Conservation (phyloP, 1,284 basidiomycete genomes). For the Ustilago loliicola region DNA sequence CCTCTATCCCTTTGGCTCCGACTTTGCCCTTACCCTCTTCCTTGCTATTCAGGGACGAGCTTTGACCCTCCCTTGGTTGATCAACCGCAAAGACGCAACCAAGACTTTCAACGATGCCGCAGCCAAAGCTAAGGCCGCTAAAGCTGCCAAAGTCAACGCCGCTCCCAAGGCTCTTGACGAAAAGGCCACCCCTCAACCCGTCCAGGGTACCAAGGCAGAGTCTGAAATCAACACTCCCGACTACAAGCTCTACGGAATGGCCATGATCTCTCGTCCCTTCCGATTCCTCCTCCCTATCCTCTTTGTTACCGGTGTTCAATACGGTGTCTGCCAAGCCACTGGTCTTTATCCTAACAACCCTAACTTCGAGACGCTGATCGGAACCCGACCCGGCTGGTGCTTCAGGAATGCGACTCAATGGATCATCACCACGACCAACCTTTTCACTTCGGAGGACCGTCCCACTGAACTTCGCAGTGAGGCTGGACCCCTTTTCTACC, state of each 20-base stretch:
- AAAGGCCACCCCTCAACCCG: slow-evolving; percentile 20
- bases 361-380: slow-evolving; percentile 44
- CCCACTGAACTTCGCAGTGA: slow-evolving; percentile 26
- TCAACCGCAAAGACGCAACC: slow-evolving; percentile 36
- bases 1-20: slow-evolving; percentile 49
- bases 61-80: slow-evolving; percentile 40
- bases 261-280: slow-evolving; percentile 51
- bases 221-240: slow-evolving; percentile 39
- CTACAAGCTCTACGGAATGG: slow-evolving; percentile 48
- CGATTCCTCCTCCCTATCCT: slow-evolving; percentile 49
- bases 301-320: slow-evolving; percentile 50
- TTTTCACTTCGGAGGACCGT: slow-evolving; percentile 43
- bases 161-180: slow-evolving; percentile 38
- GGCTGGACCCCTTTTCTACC: slow-evolving; percentile 36
- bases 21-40: slow-evolving; percentile 51
- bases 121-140: slow-evolving; percentile 39
- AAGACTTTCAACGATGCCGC: slow-evolving; percentile 35
- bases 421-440: slow-evolving; percentile 48
- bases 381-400: slow-evolving; percentile 40
- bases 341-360: slow-evolving; percentile 32
- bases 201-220: not conserved
- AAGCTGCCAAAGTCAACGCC: slow-evolving; percentile 28
- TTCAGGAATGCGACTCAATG: slow-evolving; percentile 36
- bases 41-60: slow-evolving; percentile 44
- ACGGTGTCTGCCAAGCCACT: slow-evolving; percentile 41